A percentile compares a stretch with the other conserved stretches of the same genome.
Conservation (phyloP, 352 stramenopile species). For the Globisporangium nunn region DNA sequence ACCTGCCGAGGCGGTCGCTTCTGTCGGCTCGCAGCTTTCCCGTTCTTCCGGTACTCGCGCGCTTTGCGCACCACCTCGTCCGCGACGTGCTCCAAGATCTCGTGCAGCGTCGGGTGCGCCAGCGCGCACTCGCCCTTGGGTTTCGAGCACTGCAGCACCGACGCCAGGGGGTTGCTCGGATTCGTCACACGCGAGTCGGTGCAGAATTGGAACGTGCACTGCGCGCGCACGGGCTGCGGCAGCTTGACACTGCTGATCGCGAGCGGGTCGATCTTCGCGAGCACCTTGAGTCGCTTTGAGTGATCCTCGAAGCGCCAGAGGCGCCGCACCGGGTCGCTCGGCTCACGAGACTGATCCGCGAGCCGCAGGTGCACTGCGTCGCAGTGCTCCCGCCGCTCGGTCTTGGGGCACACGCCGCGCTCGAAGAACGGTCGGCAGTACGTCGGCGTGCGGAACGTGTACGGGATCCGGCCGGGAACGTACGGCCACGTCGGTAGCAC, state of each 20-base stretch:
- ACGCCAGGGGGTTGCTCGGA: conserved; percentile 9
- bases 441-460: conserved; percentile 46
- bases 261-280: conserved; percentile 10
- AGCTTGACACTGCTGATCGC: background rate
- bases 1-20: background rate
- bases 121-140: conserved; percentile 23
- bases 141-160: conserved; percentile 28
- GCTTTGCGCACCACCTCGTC: conserved; percentile 26
- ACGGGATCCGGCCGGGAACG: conserved; percentile 36
- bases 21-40: conserved; percentile 1
- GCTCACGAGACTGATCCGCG: background rate
- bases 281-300: conserved; percentile 18
- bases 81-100: conserved; percentile 46
- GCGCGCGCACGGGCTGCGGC: conserved; percentile 7
- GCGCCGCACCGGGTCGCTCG: background rate
- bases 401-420: conserved; percentile 27
- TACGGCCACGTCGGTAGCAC: conserved; percentile 39
- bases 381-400: conserved; percentile 27
- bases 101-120: conserved; percentile 41
- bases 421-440: conserved; percentile 50
- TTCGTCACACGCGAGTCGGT: conserved; percentile 12
- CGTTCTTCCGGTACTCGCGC: conserved; percentile 10
- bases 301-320: conserved; percentile 37
- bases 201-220: conserved; percentile 37
- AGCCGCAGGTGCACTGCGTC: conserved; percentile 33